Evolutionary conservation across 345 rosid species (phyloP), one percentile per base, ranked within the genome.

Genomic region (Balakata baccata): DNA sequence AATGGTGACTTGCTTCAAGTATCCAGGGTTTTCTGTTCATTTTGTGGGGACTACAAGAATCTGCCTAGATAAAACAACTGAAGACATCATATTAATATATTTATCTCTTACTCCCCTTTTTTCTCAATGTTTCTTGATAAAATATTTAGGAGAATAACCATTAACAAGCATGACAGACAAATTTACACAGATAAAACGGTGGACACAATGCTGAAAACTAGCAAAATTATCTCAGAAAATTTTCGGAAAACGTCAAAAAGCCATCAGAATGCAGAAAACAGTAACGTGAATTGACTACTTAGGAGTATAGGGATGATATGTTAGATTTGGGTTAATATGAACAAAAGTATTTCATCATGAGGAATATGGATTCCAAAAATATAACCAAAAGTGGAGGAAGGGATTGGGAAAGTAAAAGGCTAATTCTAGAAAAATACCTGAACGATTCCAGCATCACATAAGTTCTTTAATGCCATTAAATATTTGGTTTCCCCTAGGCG

Each of bases 401-500:
- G 67, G 49, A 25, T 1, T 7, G 6, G 49, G 22, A 16, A 38
- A 10, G 0, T 12, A 1, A 29, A 61, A 61, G 11, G 74, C 50
- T 13, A 43, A 43, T 50, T 46, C 4, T 38, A 17, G 25, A 75
- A 37, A 39, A 66, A 41, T 85, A 95, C 99, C 99, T 89, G 92
- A 84, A 92, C 91, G 72, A 95, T 82, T 78, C 97, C 93, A 75
- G 89, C 47, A 77, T 95, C 98, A 59, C 96, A 91, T 41, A 95
- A 85, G 81, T 95, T 92, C 90, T 92, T 95, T 47, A 95, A 78
- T 52, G 97, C 98, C 98, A 92, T 90, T 37, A 92, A 79, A 81
- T 95, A 95, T 74, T 92, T 95, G 52, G 93, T 89, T 85, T 95
- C 97, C 52, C 98, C 98, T 20, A 93, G 82, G 46, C 94, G 94